Evolutionary conservation across 495 filamentous ascomycete species (phyloP), one percentile per base, ranked within the genome.

Genomic region (Astrothelium subdiscretum): DNA sequence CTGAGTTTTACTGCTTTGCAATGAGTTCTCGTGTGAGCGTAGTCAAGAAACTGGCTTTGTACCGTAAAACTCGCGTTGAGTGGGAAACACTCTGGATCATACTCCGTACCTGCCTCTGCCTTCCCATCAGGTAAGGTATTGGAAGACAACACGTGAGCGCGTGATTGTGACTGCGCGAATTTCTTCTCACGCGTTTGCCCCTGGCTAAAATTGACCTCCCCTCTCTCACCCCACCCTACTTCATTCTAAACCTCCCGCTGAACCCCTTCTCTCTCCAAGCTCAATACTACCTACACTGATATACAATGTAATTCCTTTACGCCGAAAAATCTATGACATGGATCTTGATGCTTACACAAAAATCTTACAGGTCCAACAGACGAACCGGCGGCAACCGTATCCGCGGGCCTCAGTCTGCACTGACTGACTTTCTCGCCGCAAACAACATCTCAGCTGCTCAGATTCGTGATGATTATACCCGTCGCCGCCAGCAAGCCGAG

Each of bases 361-460:
- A 29, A 10, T 54, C 27, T 35, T 59, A 0, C 18, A 43, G 32
- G 58, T 59, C 32, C 4, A 35, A 59, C 38, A 43, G 66, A 20
- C 51, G 65, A 61, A 40, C 66, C 48, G 63, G 54, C 0, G 68
- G 60, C 2, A 70, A 68, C 42, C 63, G 58, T 32, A 66, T 71
- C 51, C 67, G 69, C 58, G 69, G 65, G 0, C 67, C 67, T 2
- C 69, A 63, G 22, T 68, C 65, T 61, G 69, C 69, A 24, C 43
- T 71, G 12, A 71, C 69, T 27, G 67, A 69, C 61, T 71, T 71
- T 57, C 60, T 71, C 13, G 68, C 68, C 18, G 86, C 89, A 12
- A 87, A 96, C 71, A 94, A 94, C 65, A 95, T 95, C 70, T 92
- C 88, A n/a, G 90, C 90, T 4, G 76, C 78, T 31, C 85, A 89